These are phyloP conservation scores for Amylostereum areolatum DNA, from an alignment of 1,284 basidiomycete genomes.

Conservation along the genomic window DNA sequence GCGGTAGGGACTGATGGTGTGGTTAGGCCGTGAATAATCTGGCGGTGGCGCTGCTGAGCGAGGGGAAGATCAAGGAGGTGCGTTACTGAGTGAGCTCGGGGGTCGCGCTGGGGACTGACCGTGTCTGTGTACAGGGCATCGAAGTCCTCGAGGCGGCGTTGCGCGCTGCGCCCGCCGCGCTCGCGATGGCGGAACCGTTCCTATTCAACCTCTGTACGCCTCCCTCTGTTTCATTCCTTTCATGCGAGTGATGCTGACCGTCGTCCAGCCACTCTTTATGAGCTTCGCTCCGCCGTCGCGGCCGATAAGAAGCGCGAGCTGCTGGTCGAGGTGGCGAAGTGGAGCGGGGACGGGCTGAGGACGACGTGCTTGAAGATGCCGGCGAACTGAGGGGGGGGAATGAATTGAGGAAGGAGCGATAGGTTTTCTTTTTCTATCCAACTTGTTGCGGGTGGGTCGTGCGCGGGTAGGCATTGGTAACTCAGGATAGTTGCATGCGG, in stretches of 20 bases:
- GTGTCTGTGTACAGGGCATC: conserved; percentile 44
- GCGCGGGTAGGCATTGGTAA: no score
- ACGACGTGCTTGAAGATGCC: conserved; percentile 79
- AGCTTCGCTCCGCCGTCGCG: conserved; percentile 64
- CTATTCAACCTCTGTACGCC: conserved; percentile 74
- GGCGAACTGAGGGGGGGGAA: not conserved
- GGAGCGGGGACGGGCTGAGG: conserved; percentile 75
- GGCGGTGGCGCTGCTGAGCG: conserved; percentile 60
- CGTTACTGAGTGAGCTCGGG: conserved; percentile 2
- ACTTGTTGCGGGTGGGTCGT: no score
- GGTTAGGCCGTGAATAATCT: conserved; percentile 72
- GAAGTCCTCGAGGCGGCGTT: conserved; percentile 59
- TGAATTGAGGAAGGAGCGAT: no score
- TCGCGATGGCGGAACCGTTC: conserved; percentile 71
- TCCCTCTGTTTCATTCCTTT: not conserved
- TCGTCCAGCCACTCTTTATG: conserved; percentile 69
- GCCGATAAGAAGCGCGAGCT: conserved; percentile 69
- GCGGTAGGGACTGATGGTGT: not conserved
- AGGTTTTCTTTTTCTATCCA: no score
- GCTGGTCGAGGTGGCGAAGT: conserved; percentile 69
- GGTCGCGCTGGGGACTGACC: no score
- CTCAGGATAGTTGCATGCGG: no score
- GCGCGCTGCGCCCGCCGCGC: conserved; percentile 54
- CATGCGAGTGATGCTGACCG: conserved; percentile 2
- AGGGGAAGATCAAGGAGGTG: conserved; percentile 70